Percentiles rank a stretch among this genome's conserved stretches.
Evolutionary conservation across 192 early-diverging fungal species (phyloP).

Genomic region (Mortierella alpina): DNA sequence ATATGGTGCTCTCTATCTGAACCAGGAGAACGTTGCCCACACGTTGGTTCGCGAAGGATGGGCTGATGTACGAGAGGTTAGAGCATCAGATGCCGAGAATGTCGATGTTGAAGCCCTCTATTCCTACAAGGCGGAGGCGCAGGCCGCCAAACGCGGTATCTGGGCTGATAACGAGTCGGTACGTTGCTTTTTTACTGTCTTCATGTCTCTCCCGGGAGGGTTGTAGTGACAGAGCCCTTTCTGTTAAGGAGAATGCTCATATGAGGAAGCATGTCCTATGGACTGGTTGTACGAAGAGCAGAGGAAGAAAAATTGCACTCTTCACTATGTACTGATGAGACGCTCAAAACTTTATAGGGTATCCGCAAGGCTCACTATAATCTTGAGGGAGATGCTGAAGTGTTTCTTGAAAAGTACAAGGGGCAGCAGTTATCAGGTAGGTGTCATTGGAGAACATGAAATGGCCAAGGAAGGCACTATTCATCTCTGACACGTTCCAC

Average conservation of each 20-base stretch:
- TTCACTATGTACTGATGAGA: too few relatives aligned
- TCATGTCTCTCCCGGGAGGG: not conserved
- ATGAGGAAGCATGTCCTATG: too few relatives aligned
- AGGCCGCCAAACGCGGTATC: constrained; percentile 76
- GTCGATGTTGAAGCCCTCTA: constrained; percentile 61
- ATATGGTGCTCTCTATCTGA: constrained; percentile 66
- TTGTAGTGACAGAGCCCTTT: not conserved
- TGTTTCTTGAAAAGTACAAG: constrained; percentile 83
- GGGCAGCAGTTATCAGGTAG: constrained; percentile 83
- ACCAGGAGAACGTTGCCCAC: constrained; percentile 75
- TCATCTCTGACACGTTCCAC: not conserved
- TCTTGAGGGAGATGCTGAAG: constrained; percentile 73
- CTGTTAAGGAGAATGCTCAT: too few relatives aligned
- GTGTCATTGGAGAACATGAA: not conserved
- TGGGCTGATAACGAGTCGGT: constrained; percentile 73
- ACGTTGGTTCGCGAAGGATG: constrained; percentile 85
- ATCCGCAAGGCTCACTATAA: constrained; percentile 62
- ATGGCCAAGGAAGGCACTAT: not conserved
- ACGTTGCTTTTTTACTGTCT: constrained; percentile 2
- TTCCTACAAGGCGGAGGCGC: constrained; percentile 80
- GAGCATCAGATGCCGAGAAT: constrained; percentile 54
- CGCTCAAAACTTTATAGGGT: constrained; percentile 42
- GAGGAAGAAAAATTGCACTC: too few relatives aligned
- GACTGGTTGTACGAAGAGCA: too few relatives aligned
- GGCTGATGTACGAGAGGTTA: constrained; percentile 80